Base-by-base conservation (phyloP, 1,284 basidiomycete species). In the Naganishia albida region DNA sequence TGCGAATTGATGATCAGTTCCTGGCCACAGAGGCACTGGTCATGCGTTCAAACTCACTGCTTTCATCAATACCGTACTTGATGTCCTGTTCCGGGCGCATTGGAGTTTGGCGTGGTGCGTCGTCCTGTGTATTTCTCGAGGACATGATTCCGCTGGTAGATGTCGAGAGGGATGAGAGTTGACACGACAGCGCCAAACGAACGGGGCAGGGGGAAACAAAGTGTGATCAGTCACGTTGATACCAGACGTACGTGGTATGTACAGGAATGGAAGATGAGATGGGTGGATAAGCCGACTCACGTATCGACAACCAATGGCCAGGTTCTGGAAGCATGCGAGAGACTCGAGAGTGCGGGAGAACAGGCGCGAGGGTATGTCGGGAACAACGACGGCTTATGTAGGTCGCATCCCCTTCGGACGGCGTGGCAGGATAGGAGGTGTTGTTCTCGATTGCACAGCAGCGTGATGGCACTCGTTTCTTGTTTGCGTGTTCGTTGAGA, bases 291-390 rank as follows among this genome's bases (percentile, higher is more conserved):
- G 26, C 12, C 39, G 46, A 60, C 46, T 49, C 16, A 49, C 56
- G 25, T 49, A 12, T 60, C 39, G 34, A 40, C 26, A 38, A 28
- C 56, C 48, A 23, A 25, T 25, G 34, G 30, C n/a, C 46, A 26
- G 15, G 46, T 60, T 60, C 56, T 50, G 56, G 38, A 39, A 60
- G 38, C 56, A 60, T 60, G 46, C 46, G 56, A 60, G 56, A 60
- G 34, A 34, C 53, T 53, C 51, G 44, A 38, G 28, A 46, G 28
- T 20, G 34, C 30, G 20, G 34, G 46, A 40, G 56, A 50, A 60
- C 18, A 25, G 46, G n/a, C 28, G 34, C 28, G 20, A 50, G 13
- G n/a, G 18, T n/a, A 39, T 34, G 43, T 50, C 46, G 56, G 56
- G 44, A 60, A 60, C 34, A 60, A 6, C 56, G 34, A 49, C 13